Evolutionary conservation across 202 grass and related monocot genomes (phyloP).

Genomic region (Setaria viridis): DNA sequence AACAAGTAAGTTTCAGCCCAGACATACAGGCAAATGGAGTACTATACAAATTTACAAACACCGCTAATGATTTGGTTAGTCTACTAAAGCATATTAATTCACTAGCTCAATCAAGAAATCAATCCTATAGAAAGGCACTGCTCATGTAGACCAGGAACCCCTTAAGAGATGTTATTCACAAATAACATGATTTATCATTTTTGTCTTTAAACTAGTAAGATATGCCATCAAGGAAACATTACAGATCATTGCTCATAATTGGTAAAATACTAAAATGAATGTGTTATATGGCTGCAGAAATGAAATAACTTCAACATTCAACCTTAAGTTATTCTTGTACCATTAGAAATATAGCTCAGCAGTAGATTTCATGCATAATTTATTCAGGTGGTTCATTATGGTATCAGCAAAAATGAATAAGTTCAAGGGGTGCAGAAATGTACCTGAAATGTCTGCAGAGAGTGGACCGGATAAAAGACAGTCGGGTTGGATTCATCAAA

Average conservation of each 20-base stretch:
- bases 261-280: not conserved
- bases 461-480: constrained; percentile 84
- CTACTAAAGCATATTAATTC: not conserved
- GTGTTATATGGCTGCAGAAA: not conserved
- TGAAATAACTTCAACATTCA: not conserved
- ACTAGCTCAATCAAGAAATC: not conserved
- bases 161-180: not conserved
- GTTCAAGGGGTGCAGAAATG: not conserved
- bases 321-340: not conserved
- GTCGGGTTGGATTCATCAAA: constrained; percentile 85
- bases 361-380: not conserved
- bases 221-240: not conserved
- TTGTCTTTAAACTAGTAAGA: constrained; percentile 4
- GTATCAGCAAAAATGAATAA: not conserved
- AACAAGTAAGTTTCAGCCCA: not conserved
- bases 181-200: not conserved
- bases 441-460: constrained; percentile 94
- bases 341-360: not conserved
- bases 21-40: not conserved
- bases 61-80: not conserved
- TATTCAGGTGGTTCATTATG: not conserved
- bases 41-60: not conserved
- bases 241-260: not conserved
- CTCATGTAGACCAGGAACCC: not conserved
- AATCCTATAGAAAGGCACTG: constrained; percentile 1